These are phyloP conservation scores for Cyclanthera cordifolia DNA, from an alignment of 306 rosid genomes.

Conservation along the genomic window DNA sequence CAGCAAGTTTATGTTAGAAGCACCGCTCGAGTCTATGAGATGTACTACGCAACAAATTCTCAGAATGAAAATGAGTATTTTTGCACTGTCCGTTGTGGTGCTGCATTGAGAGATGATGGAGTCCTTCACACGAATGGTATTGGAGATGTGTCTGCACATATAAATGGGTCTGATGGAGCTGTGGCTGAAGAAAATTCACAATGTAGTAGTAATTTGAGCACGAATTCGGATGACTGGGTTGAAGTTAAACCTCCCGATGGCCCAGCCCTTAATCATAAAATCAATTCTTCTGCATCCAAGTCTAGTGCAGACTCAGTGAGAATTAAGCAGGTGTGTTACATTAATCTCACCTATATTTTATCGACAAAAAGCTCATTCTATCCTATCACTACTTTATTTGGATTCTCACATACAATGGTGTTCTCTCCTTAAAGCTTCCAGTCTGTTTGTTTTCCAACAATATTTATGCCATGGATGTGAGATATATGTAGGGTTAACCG, in stretches of 20 bases:
- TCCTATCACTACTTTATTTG: neutral
- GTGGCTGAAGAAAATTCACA: conserved; percentile 22
- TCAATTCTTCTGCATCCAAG: conserved; percentile 14
- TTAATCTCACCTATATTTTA: neutral
- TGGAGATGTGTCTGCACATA: conserved; percentile 23
- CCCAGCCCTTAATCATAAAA: conserved; percentile 14
- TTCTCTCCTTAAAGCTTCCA: neutral
- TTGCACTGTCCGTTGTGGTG: conserved; percentile 62
- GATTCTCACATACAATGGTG: neutral
- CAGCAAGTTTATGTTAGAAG: conserved; percentile 73
- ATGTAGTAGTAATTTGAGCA: conserved; percentile 18
- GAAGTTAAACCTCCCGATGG: conserved; percentile 41
- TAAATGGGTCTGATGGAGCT: conserved; percentile 19
- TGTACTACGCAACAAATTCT: conserved; percentile 36
- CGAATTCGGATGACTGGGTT: conserved; percentile 77
- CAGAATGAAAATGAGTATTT: conserved; percentile 47
- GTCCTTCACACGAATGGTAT: conserved; percentile 27
- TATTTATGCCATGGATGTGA: neutral
- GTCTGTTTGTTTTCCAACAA: neutral
- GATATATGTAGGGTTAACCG: neutral
- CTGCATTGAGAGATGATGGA: conserved; percentile 51
- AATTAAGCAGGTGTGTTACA: conserved; percentile 35
- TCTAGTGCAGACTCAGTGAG: conserved; percentile 11
- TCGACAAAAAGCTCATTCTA: neutral
- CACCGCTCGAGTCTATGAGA: conserved; percentile 72